Conservation (phyloP, 2,329 filamentous ascomycete species). For the Xylaria sp. region DNA sequence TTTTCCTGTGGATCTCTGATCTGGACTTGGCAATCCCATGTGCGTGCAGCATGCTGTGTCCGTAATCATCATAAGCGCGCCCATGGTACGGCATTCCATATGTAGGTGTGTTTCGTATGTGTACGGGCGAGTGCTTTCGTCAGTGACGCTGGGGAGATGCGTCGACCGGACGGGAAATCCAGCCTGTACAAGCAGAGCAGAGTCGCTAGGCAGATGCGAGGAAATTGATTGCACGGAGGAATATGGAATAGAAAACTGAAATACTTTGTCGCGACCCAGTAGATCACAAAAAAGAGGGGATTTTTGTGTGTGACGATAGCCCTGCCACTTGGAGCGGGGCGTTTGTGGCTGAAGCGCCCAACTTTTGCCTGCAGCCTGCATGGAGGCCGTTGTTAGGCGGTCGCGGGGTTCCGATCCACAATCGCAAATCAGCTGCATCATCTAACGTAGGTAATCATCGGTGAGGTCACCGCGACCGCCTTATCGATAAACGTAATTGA, state of each 20-base stretch:
- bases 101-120: not conserved
- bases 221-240: too few relatives aligned
- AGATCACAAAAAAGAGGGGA: not conserved
- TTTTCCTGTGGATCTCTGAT: not conserved
- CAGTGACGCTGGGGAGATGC: too few relatives aligned
- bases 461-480: not conserved
- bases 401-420: not conserved
- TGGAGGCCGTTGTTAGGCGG: not conserved
- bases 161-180: not conserved
- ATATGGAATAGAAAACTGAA: not conserved
- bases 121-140: not conserved
- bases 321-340: not conserved
- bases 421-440: not conserved
- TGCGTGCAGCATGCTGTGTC: not conserved
- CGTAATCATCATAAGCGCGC: not conserved
- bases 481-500: slow-evolving; percentile 3
- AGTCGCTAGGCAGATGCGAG: too few relatives aligned
- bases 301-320: not conserved
- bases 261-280: not conserved
- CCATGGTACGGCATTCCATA: not conserved
- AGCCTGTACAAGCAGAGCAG: not conserved
- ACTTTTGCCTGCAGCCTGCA: not conserved
- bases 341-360: not conserved
- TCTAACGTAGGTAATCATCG: too few relatives aligned
- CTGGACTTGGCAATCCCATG: not conserved